A percentile compares a stretch with the other conserved stretches of the same genome.
Evolutionary conservation across 2,329 filamentous ascomycete genomes (phyloP).

Genomic region (Alternaria novae-zelandiae): DNA sequence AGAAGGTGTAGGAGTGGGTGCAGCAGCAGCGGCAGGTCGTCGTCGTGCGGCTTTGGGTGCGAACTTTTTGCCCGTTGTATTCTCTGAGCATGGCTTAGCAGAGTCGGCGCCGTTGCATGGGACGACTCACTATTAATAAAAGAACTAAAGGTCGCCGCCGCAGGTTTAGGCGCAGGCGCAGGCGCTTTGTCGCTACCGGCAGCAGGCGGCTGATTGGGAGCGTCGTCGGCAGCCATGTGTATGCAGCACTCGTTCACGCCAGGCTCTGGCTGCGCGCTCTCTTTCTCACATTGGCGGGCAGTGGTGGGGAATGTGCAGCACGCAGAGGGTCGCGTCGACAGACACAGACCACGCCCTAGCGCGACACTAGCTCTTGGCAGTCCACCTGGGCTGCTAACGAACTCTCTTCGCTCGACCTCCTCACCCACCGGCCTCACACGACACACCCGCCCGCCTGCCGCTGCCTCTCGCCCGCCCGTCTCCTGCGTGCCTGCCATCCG

Average conservation of each 20-base stretch:
- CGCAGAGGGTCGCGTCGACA: conserved; percentile 6
- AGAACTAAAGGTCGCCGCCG: conserved; percentile 29
- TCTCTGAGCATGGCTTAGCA: conserved; percentile 35
- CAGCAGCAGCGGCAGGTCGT: conserved; percentile 46
- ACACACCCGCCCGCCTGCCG: conserved; percentile 22
- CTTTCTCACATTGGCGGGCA: background rate
- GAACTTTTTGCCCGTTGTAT: conserved; percentile 56
- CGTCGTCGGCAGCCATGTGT: conserved; percentile 39
- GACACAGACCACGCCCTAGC: conserved; percentile 13
- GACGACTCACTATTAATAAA: conserved; percentile 41
- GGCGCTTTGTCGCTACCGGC: conserved; percentile 22
- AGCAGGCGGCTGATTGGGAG: conserved; percentile 15
- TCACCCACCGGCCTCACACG: conserved; percentile 34
- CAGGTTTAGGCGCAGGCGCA: conserved; percentile 22
- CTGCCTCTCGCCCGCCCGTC: conserved; percentile 19
- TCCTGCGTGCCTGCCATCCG: conserved; percentile 33
- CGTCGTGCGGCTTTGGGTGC: conserved; percentile 56
- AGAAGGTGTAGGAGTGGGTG: conserved; percentile 2
- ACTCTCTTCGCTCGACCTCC: conserved; percentile 28
- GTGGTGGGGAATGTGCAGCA: background rate
- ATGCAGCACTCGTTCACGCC: background rate
- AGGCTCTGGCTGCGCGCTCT: background rate
- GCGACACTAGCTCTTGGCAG: conserved; percentile 11
- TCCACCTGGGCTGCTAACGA: conserved; percentile 14
- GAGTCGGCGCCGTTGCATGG: conserved; percentile 10